These are phyloP conservation scores for Blumeria hordei DNA, from an alignment of 2,329 filamentous ascomycete genomes.

Conservation along the genomic window DNA sequence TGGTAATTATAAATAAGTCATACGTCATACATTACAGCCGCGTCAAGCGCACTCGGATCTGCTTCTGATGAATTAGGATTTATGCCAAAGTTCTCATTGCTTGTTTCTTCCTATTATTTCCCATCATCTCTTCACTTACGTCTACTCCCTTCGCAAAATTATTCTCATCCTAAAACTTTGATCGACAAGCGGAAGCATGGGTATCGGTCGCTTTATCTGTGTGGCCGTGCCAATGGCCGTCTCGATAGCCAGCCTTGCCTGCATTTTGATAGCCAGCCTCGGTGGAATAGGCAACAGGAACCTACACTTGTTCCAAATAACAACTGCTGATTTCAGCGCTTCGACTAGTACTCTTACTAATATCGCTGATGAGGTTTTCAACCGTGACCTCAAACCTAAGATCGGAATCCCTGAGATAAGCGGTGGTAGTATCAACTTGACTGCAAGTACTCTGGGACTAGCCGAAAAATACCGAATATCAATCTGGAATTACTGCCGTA, in stretches of 20 bases:
- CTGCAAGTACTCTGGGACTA: conserved; percentile 28
- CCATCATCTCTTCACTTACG: too few relatives aligned
- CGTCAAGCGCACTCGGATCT: too few relatives aligned
- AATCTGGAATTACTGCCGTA: conserved; percentile 71
- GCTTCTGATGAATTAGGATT: too few relatives aligned
- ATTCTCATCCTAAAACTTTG: too few relatives aligned
- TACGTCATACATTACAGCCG: too few relatives aligned
- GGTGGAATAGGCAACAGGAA: conserved; percentile 30
- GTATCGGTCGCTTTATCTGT: conserved; percentile 56
- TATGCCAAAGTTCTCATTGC: too few relatives aligned
- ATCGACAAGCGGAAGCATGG: conserved; percentile 23
- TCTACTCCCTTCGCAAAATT: too few relatives aligned
- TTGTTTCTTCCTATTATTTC: too few relatives aligned
- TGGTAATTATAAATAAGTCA: too few relatives aligned
- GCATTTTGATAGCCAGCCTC: conserved; percentile 32
- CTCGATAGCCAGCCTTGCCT: conserved; percentile 53
- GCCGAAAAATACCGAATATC: conserved; percentile 58
- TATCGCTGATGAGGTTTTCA: conserved; percentile 4
- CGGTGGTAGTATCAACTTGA: conserved; percentile 23
- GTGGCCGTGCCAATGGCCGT: conserved; percentile 70
- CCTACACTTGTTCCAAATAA: conserved; percentile 34
- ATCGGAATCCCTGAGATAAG: not conserved
- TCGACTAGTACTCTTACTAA: conserved; percentile 10
- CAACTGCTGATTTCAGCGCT: conserved; percentile 31
- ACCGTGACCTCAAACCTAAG: conserved; percentile 3